Evolutionary conservation across 208 protist genomes (phyloP), one percentile per base, ranked within the genome.

Genomic region (Trypanosoma theileri): DNA sequence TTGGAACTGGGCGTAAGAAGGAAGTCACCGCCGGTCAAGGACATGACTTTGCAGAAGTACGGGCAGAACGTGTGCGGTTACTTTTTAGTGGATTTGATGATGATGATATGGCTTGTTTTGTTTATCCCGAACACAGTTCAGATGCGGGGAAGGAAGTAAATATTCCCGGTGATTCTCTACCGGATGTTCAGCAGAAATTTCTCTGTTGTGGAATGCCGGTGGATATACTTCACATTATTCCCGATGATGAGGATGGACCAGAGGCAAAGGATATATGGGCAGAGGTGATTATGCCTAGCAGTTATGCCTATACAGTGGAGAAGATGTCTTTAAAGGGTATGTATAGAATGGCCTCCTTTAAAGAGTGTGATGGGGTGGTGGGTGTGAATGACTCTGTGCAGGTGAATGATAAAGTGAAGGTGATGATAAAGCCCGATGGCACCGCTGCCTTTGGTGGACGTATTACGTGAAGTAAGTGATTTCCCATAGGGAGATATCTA

Each of bases 11-110:
- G 4, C 74, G 85, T 0, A 91, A 85, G 70, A 95, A 95, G 77
- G 86, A 93, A 62, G 86, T 96, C 42, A 94, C 85, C 22, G 85
- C 86, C 13, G 84, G 81, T 2, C 88, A 92, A 66, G 91, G 91
- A 17, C 85, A 92, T 64, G 91, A 96, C 69, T 93, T 96, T 68
- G 53, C 82, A 16, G 88, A 96, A 68, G 82, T 90, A 40, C 86
- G 85, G 8, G 78, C 86, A 16, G 82, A 92, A 69, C 85, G 91
- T 4, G 80, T 96, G 31, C 84, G 86, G 10, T 73, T 96, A 21
- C 79, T 94, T 6, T 96, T 96, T 60, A 93, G 86, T 75, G 91
- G 91, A 61, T 96, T 96, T 71, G 91, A 96, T 68, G 91, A 96
- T 65, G 81, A 96, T 58, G 91, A 96, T 77, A 66, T 80, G 21